These are phyloP conservation scores for Plenodomus biglobosus DNA, from an alignment of 2,329 filamentous ascomycete genomes.

Conservation along the genomic window DNA sequence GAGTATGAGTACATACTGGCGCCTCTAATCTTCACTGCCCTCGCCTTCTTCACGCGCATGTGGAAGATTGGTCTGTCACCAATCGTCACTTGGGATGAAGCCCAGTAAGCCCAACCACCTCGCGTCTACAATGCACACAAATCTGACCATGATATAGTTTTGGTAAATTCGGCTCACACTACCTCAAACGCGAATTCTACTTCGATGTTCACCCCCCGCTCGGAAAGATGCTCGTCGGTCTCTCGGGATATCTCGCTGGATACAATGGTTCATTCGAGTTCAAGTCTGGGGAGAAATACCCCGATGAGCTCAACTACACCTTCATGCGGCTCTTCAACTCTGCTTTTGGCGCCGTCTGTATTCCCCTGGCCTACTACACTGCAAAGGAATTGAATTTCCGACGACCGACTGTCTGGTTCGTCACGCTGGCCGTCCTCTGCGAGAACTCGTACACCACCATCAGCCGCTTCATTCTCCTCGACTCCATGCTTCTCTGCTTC, in stretches of 20 bases:
- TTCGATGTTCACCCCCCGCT: constrained; percentile 96
- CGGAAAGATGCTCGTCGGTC: constrained; percentile 96
- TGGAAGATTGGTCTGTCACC: constrained; percentile 68
- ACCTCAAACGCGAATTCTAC: constrained; percentile 99
- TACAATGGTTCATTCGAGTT: constrained; percentile 99
- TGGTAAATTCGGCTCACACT: constrained; percentile 98
- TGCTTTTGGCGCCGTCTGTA: constrained; percentile 86
- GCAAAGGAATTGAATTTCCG: constrained; percentile 86
- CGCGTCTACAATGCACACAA: not conserved
- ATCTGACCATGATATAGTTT: constrained; percentile 60
- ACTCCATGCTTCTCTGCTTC: constrained; percentile 98
- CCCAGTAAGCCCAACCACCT: constrained; percentile 58
- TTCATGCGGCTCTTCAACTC: constrained; percentile 99
- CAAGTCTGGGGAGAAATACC: constrained; percentile 96
- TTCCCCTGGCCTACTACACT: constrained; percentile 93
- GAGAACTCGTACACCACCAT: constrained; percentile 99
- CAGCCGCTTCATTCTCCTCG: constrained; percentile 94
- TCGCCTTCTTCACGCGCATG: constrained; percentile 67
- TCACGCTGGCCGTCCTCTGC: constrained; percentile 95
- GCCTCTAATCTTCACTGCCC: constrained; percentile 63
- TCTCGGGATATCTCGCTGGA: constrained; percentile 92
- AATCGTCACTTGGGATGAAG: constrained; percentile 77
- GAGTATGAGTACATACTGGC: constrained; percentile 64
- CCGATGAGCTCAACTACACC: constrained; percentile 90
- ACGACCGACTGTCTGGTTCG: constrained; percentile 86